Conservation (phyloP, 2,329 filamentous ascomycete genomes). For the Pseudogymnoascus sp. region DNA sequence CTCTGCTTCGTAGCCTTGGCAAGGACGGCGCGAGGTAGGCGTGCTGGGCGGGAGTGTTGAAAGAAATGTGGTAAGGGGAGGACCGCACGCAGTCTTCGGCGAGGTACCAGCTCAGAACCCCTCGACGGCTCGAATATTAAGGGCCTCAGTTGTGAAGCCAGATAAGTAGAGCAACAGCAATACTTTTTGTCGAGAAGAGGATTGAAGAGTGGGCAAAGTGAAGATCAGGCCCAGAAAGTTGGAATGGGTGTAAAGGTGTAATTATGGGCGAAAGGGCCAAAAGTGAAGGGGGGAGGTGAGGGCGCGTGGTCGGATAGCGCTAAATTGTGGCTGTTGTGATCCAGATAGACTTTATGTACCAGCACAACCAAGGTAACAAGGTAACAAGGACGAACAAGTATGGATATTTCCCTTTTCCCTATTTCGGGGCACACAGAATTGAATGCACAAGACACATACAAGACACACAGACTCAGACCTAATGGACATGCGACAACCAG, state of each 20-base stretch:
- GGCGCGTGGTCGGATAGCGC: neutral
- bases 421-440: neutral
- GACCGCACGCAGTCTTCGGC: neutral
- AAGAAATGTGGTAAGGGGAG: neutral
- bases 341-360: conserved; percentile 3
- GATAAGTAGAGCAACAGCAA: neutral
- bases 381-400: neutral
- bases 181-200: neutral
- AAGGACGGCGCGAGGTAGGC: neutral
- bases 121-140: neutral
- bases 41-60: neutral
- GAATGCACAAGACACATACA: neutral
- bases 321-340: conserved; percentile 1
- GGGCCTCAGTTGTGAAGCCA: neutral
- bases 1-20: conserved; percentile 3
- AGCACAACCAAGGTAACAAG: neutral
- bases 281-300: neutral
- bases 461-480: neutral
- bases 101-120: conserved; percentile 5
- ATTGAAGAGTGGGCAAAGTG: neutral
- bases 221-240: neutral
- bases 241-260: neutral
- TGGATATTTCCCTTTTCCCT: neutral
- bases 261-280: conserved; percentile 6
- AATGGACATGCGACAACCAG: neutral